Base-by-base conservation (phyloP, 2,329 filamentous ascomycete genomes). In the Zymoseptoria pseudotritici region DNA sequence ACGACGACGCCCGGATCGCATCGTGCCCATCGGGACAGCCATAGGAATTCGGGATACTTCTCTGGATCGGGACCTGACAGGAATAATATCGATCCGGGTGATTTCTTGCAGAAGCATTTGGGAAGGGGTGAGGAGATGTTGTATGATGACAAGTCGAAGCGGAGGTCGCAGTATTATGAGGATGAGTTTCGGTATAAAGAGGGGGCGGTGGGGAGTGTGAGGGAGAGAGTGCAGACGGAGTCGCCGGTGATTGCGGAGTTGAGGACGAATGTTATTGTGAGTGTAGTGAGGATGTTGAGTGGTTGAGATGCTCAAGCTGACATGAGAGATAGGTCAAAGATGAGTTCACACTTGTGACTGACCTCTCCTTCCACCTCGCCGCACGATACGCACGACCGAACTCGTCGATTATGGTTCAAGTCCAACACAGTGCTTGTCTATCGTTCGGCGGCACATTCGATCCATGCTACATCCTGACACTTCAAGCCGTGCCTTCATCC, bases 381-480 rank as follows among this genome's bases (percentile, higher is more conserved):
- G 81, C 83, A 61, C 84, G 90, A 53, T 96, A 91, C 71, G 85
- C 88, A 61, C 84, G 89, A 26, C 85, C 89, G 2, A 82, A 90
- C 59, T 83, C 85, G 2, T 88, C 86, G 8, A 86, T 96, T 60
- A 83, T 89, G 70, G 83, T 95, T 53, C 87, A 84, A 1, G 77
- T 96, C n/a, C 83, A 88, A 50, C 89, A 94, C 69, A 86, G 87
- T 24, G 82, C 84, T 13, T 89, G 87, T 69, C 83, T 96, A 66
- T 78, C 90, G 58, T 87, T 93, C 61, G 88, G 84, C 1, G 88
- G 86, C 42, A 86, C 85, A 4, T 88, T 90, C 64, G 87, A 91
- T 55, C 88, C 90, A 3, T 89, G 90, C 20, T 97, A 96, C 70
- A 82, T 86, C 61, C 79, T 96, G 69, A 87, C 84, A 36, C 83